Conservation (phyloP, 345 rosid species). For the Citrus reticulata region DNA sequence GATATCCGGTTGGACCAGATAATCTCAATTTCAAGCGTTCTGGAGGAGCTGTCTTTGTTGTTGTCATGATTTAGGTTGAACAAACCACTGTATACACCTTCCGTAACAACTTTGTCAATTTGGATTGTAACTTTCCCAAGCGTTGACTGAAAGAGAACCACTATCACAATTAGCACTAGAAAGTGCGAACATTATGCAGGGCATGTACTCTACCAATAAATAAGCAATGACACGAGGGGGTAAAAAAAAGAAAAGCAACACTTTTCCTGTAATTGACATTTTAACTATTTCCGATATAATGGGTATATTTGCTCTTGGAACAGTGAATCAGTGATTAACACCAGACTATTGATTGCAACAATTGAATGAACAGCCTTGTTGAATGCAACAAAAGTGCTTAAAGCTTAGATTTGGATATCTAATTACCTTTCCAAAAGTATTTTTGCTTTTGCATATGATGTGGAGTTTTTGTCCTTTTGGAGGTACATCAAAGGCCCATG, state of each 20-base stretch:
- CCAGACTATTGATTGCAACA: not conserved
- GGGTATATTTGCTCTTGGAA: not conserved
- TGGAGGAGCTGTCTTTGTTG: constrained; percentile 59
- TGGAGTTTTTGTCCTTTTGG: constrained; percentile 95
- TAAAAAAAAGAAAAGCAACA: not conserved
- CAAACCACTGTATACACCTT: constrained; percentile 69
- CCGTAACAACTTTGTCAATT: constrained; percentile 81
- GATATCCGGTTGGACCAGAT: constrained; percentile 57
- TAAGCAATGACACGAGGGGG: not conserved
- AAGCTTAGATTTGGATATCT: not conserved
- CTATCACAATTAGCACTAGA: constrained; percentile 10
- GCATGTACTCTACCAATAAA: not conserved
- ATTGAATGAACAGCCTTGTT: not conserved
- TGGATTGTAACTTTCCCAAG: constrained; percentile 82
- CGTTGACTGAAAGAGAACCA: constrained; percentile 49
- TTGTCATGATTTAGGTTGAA: constrained; percentile 64
- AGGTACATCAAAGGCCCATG: constrained; percentile 89
- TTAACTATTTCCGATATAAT: not conserved
- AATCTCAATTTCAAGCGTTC: constrained; percentile 77
- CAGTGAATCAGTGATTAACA: not conserved
- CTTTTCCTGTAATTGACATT: not conserved
- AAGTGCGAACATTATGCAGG: not conserved
- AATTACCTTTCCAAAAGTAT: constrained; percentile 82
- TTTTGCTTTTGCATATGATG: constrained; percentile 89
- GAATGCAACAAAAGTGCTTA: not conserved